Evolutionary conservation across 148 eudicot genomes (phyloP).

Genomic region (Silene uniflora): DNA sequence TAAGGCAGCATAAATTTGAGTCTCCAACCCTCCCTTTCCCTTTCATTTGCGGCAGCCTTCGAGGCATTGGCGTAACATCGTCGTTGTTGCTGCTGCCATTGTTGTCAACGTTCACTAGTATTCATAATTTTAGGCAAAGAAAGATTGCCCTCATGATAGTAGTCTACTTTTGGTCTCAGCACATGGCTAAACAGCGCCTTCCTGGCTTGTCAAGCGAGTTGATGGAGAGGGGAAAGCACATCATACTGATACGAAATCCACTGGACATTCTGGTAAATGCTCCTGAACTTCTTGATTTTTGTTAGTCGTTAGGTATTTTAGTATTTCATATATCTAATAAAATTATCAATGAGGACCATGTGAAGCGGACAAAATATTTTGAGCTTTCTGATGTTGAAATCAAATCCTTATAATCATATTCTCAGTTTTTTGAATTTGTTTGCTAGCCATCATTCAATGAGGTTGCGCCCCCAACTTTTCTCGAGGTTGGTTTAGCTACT

Average conservation of each 20-base stretch:
- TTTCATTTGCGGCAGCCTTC: too few relatives aligned
- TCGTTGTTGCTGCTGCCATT: neutral
- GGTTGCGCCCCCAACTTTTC: conserved; percentile 71
- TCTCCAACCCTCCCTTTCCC: too few relatives aligned
- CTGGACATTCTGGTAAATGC: conserved; percentile 66
- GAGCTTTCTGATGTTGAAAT: neutral
- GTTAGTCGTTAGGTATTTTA: too few relatives aligned
- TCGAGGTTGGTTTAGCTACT: conserved; percentile 67
- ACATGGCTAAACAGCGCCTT: conserved; percentile 71
- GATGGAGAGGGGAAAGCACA: conserved; percentile 87
- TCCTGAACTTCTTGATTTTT: conserved; percentile 8
- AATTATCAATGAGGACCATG: too few relatives aligned
- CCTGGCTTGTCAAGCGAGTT: conserved; percentile 65
- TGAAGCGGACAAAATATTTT: too few relatives aligned
- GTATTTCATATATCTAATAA: too few relatives aligned
- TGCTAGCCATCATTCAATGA: conserved; percentile 79
- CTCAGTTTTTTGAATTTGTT: conserved; percentile 18
- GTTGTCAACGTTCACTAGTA: neutral
- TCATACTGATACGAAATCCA: conserved; percentile 83
- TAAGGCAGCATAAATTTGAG: too few relatives aligned
- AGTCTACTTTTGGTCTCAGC: conserved; percentile 42
- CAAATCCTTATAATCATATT: neutral
- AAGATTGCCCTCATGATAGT: neutral
- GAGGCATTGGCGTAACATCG: neutral
- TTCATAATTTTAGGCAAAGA: neutral